Base-by-base conservation (phyloP, 2,329 filamentous ascomycete genomes). In the Apiospora hydei region DNA sequence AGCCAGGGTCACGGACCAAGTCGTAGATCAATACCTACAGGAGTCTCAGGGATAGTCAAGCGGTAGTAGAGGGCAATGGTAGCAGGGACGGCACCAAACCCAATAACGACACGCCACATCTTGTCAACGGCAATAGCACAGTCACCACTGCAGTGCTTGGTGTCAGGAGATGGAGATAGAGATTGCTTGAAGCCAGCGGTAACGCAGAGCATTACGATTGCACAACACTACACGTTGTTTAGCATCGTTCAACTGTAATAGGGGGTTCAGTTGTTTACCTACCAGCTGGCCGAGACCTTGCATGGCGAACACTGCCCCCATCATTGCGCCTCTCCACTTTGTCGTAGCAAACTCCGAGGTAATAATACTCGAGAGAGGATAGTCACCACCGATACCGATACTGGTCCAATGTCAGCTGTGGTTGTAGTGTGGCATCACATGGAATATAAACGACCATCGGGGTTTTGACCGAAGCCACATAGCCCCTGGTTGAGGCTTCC, bases 341-440 rank as follows among this genome's bases (percentile, higher is more conserved):
- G 93, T 96, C 4, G 92, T 95, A 14, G 94, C 93, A 78, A 96
- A 96, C 85, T 96, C 94, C 6, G 94, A 94, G 7, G 94, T 96
- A 77, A 96, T 96, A 75, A 96, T 93, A 30, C 92, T 93, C 67
- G 91, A 94, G 11, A 97, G 85, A 7, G 94, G 94, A 79, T 96
- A 96, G 79, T 96, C 94, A 77, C 92, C 92, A 78, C 92, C 91
- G 64, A 93, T 92, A 74, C 91, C 91, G 67, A 93, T 86, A 71
- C 57, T 64, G n/a, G 21, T 14, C 8, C 34, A 10, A 24, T 24
- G 18, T 64, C 57, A 64, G 57, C 57, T 41, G 10, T 64, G 4
- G 11, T n/a, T 10, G 3, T 34, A 64, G 11, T 26, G 24, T 26
- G 18, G 13, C 11, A 64, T 21, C 18, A 3, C 4, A 41, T 38